phyloP scores from a whole-genome alignment of 345 rosid genomes.

The Camelina hispida region DNA sequence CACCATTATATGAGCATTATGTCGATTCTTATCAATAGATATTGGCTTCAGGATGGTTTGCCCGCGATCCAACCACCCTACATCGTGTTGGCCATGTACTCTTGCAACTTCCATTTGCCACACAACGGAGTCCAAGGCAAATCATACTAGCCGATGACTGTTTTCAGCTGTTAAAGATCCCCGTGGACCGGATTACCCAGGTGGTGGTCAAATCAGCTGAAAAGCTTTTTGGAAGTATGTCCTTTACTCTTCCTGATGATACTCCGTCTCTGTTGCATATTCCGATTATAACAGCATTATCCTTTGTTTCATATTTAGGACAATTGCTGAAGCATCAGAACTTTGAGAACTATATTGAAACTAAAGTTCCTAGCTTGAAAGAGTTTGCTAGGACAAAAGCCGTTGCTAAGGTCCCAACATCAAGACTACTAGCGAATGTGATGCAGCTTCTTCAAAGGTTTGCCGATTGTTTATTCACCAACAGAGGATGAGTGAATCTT shows the following conservation, averaged over 20 bases:
- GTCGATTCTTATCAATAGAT: slow-evolving; percentile 26
- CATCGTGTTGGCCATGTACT: slow-evolving; percentile 86
- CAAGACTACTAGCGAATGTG: slow-evolving; percentile 63
- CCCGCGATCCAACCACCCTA: slow-evolving; percentile 78
- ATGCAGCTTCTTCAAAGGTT: slow-evolving; percentile 79
- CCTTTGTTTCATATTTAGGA: slow-evolving; percentile 52
- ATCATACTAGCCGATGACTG: slow-evolving; percentile 90
- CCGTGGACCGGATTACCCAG: slow-evolving; percentile 65
- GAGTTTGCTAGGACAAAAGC: slow-evolving; percentile 56
- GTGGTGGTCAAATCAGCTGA: slow-evolving; percentile 81
- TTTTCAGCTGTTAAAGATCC: slow-evolving; percentile 76
- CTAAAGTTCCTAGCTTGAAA: slow-evolving; percentile 89
- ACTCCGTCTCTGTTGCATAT: slow-evolving; percentile 17
- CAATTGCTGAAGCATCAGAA: slow-evolving; percentile 84
- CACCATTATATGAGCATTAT: neutral
- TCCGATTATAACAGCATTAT: slow-evolving; percentile 17
- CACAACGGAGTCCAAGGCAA: slow-evolving; percentile 83
- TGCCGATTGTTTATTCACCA: slow-evolving; percentile 36
- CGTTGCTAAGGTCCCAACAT: slow-evolving; percentile 58
- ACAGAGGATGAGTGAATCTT: slow-evolving; percentile 18
- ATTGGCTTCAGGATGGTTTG: slow-evolving; percentile 81
- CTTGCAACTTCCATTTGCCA: slow-evolving; percentile 85
- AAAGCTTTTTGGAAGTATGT: slow-evolving; percentile 94
- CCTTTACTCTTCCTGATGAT: slow-evolving; percentile 22
- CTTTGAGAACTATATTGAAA: slow-evolving; percentile 57